A percentile compares a stretch with the other conserved stretches of the same genome.
Evolutionary conservation across 2,329 filamentous ascomycete genomes (phyloP).

Genomic region (Clonostachys rhizophaga): DNA sequence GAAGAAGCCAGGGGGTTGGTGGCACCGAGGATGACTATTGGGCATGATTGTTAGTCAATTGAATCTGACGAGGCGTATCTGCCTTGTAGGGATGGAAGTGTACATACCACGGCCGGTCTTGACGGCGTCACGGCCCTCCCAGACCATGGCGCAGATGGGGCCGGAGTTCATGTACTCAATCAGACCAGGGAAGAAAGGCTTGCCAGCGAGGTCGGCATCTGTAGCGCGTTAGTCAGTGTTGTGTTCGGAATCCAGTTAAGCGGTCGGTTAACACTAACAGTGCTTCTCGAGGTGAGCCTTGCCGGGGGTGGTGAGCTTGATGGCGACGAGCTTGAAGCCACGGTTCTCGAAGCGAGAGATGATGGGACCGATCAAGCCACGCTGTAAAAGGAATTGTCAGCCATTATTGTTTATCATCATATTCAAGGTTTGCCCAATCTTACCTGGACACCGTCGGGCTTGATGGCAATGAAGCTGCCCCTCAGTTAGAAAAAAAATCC

Average conservation of each 20-base stretch:
- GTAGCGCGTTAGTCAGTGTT: constrained; percentile 14
- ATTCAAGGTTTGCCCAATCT: neutral
- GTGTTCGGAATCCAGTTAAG: constrained; percentile 2
- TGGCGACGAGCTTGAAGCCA: constrained; percentile 94
- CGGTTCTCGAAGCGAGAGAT: constrained; percentile 97
- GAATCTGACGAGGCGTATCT: constrained; percentile 5
- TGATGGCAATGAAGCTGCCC: constrained; percentile 97
- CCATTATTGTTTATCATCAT: neutral
- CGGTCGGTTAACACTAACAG: constrained; percentile 48
- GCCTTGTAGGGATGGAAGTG: neutral
- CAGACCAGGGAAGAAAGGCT: constrained; percentile 96
- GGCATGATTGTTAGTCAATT: neutral
- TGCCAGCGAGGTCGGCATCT: constrained; percentile 83
- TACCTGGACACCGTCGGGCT: constrained; percentile 99
- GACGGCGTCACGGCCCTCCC: constrained; percentile 98
- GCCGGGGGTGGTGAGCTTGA: constrained; percentile 88
- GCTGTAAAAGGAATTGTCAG: constrained; percentile 49
- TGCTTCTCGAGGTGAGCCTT: constrained; percentile 98
- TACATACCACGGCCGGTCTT: constrained; percentile 89
- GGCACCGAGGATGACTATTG: constrained; percentile 81
- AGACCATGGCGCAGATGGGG: constrained; percentile 98
- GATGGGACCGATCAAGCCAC: constrained; percentile 96
- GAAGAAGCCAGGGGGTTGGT: constrained; percentile 96
- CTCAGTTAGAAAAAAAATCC: constrained; percentile 13
- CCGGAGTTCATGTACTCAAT: constrained; percentile 88